Conservation (phyloP, 768 basidiomycete species). For the Termitomyces sp. region DNA sequence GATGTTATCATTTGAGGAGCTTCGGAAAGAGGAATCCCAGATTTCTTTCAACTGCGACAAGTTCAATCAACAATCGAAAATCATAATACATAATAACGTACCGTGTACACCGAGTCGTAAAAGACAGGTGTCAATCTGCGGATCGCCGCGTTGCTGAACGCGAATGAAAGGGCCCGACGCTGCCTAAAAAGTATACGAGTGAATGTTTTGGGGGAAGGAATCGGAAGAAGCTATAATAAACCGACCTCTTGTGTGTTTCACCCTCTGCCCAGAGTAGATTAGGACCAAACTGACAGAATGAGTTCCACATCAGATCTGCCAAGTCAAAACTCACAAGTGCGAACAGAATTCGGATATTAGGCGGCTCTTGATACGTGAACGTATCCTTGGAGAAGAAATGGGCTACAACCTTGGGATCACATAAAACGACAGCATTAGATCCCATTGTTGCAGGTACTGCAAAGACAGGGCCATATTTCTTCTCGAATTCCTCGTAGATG, state of each 20-base stretch:
- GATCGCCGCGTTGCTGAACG: conserved; percentile 41
- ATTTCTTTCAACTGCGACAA: conserved; percentile 25
- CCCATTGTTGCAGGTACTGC: conserved; percentile 21
- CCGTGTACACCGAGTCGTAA: conserved; percentile 16
- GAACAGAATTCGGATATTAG: conserved; percentile 24
- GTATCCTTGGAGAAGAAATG: conserved; percentile 27
- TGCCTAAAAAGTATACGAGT: conserved; percentile 26
- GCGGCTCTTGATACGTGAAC: conserved; percentile 22
- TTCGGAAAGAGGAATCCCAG: conserved; percentile 25
- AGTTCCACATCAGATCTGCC: background rate
- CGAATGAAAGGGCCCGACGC: conserved; percentile 36
- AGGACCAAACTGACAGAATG: conserved; percentile 26
- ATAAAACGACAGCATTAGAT: conserved; percentile 22
- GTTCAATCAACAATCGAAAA: background rate
- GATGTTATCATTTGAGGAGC: conserved; percentile 15
- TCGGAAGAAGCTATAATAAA: conserved; percentile 7
- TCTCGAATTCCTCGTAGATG: conserved; percentile 24
- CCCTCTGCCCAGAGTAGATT: conserved; percentile 40
- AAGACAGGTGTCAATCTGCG: conserved; percentile 35
- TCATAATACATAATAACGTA: background rate
- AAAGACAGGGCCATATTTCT: conserved; percentile 25
- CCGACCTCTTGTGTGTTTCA: conserved; percentile 40
- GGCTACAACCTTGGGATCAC: conserved; percentile 25
- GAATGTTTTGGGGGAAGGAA: background rate
- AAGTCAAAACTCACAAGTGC: conserved; percentile 10